Base-by-base conservation (phyloP, 1,139 yeast genomes). In the Pichia sp. region DNA sequence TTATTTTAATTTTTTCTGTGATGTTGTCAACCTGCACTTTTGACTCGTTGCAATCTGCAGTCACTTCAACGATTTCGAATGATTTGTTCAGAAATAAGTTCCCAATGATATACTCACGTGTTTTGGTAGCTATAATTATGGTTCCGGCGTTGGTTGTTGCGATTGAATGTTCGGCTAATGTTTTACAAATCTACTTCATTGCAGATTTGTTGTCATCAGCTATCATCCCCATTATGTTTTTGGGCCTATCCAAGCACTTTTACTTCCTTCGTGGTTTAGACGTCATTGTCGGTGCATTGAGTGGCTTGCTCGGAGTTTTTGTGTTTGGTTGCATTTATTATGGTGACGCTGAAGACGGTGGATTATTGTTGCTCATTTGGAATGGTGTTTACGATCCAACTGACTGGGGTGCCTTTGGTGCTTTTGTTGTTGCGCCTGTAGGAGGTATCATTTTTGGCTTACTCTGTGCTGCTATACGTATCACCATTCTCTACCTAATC, bases 351-450 rank as follows among this genome's bases (percentile, higher is more conserved):
- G 67, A 71, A 54, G 85, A 83, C 55, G 98, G 97, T 60, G 96
- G 87, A n/a, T 76, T 77, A 57, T 74, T 90, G 47, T 67, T 86
- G 53, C 75, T 90, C 54, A 70, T 86, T 46, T 80, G 87, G 80
- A 81, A 88, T 59, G 97, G 97, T 49, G 71, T 91, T 41, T 91
- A 91, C 66, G 74, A 78, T 55, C 70, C 78, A 13, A 80, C 78
- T 52, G 97, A 91, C 66, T 91, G 97, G 97, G 88, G 95, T 62
- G 83, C 96, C 0, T 91, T 90, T 70, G 97, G 96, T 30, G 96
- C 97, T 1, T 90, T 90, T 70, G 95, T 87, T 6, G 87, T 84
- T 58, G 95, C 97, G 1, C 96, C 97, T 4, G 76, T 84, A 47
- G 95, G 95, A 19, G 90, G 95, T 19, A 61, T 90, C 2, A 57